Conservation (phyloP, 441 rosid genomes). For the Viola pubescens region DNA sequence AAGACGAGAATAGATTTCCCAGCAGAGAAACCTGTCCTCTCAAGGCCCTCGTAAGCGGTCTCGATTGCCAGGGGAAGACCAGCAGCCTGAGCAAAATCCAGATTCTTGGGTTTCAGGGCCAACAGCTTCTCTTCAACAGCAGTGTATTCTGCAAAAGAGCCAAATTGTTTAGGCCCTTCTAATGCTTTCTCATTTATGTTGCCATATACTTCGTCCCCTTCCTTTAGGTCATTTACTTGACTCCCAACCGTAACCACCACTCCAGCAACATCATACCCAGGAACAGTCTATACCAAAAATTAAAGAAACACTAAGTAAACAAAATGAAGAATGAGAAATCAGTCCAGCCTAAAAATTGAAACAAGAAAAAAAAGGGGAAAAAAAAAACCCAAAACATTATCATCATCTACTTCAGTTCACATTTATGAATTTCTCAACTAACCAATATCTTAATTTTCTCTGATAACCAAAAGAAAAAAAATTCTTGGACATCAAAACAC, state of each 20-base stretch:
- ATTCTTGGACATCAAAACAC: too few species aligned
- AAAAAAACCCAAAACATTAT: too few species aligned
- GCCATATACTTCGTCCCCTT: conserved; percentile 82
- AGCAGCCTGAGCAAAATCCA: conserved; percentile 74
- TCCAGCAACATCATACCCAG: conserved; percentile 93
- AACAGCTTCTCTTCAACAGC: conserved; percentile 79
- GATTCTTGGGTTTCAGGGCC: conserved; percentile 70
- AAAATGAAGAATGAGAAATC: conserved; percentile 7
- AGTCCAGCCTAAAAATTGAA: too few species aligned
- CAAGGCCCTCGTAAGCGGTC: conserved; percentile 83
- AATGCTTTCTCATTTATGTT: conserved; percentile 80
- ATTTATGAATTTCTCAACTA: too few species aligned
- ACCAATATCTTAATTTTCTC: too few species aligned
- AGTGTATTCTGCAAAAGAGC: conserved; percentile 76
- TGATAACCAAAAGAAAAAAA: too few species aligned
- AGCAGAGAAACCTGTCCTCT: conserved; percentile 64
- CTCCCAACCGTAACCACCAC: conserved; percentile 74
- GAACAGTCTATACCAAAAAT: conserved; percentile 52
- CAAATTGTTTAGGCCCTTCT: conserved; percentile 87
- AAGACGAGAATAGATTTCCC: conserved; percentile 81
- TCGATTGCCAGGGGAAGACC: conserved; percentile 80
- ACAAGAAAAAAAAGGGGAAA: too few species aligned
- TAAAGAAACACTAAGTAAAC: background rate
- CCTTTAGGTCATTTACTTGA: conserved; percentile 61
- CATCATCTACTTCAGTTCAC: too few species aligned